Conservation (phyloP, 805 yeast species). For the Cyberlindnera xishuangbannaensis region DNA sequence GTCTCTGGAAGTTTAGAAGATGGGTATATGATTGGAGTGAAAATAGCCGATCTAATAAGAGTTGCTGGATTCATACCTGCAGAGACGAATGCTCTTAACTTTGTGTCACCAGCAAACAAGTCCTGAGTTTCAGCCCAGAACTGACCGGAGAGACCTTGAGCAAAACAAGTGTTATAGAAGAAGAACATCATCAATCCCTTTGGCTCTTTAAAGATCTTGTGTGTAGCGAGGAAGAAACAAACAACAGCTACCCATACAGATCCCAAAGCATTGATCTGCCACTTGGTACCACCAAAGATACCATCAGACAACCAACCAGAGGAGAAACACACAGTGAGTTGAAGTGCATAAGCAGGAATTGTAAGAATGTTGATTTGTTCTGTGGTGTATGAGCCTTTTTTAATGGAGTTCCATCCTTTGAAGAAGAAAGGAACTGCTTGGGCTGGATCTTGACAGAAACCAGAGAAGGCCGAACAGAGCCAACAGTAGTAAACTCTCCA, state of each 20-base stretch:
- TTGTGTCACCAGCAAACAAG: slow-evolving; percentile 9
- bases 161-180: slow-evolving; percentile 11
- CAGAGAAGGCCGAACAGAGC: slow-evolving; percentile 5
- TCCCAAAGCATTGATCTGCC: slow-evolving; percentile 8
- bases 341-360: slow-evolving; percentile 10
- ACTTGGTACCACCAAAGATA: slow-evolving; percentile 12
- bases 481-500: slow-evolving; percentile 12
- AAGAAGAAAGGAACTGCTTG: slow-evolving; percentile 9
- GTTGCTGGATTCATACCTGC: slow-evolving; percentile 14
- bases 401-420: slow-evolving; percentile 8
- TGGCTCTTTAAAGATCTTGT: slow-evolving; percentile 7
- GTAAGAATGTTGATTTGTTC: slow-evolving; percentile 8
- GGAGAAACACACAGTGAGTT: slow-evolving; percentile 5
- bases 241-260: slow-evolving; percentile 5
- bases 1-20: slow-evolving; percentile 11
- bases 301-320: slow-evolving; percentile 13
- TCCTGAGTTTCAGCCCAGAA: slow-evolving; percentile 15
- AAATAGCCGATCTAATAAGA: slow-evolving; percentile 9
- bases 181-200: slow-evolving; percentile 8
- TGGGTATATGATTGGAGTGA: slow-evolving; percentile 10
- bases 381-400: slow-evolving; percentile 8
- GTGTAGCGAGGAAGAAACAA: slow-evolving; percentile 11
- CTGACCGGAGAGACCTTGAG: slow-evolving; percentile 12
- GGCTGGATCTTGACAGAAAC: slow-evolving; percentile 11
- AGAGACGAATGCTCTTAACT: slow-evolving; percentile 11